Conservation (phyloP, 1,284 basidiomycete genomes). For the Microbotryum lychnidis-dioicae region DNA sequence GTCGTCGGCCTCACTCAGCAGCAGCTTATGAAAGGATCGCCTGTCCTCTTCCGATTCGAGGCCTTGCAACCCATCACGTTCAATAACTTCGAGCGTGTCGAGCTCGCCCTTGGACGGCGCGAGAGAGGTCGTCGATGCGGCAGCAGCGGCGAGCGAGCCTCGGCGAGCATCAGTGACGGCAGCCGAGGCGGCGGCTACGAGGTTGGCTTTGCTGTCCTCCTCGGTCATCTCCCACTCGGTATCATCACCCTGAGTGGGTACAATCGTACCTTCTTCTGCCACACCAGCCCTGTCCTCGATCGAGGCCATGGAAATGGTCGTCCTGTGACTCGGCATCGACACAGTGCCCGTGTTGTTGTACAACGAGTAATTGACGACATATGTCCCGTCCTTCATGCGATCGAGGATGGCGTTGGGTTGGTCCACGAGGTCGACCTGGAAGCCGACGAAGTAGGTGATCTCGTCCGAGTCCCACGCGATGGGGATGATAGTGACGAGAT, state of each 20-base stretch:
- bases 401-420: conserved; percentile 76
- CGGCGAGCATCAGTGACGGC: not conserved
- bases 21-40: conserved; percentile 47
- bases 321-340: conserved; percentile 3
- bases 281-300: conserved; percentile 5
- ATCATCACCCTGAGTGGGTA: too few relatives aligned
- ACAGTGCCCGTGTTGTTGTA: conserved; percentile 11
- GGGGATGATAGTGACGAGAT: conserved; percentile 53
- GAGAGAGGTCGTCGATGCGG: conserved; percentile 30
- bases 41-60: conserved; percentile 22
- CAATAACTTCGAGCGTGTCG: conserved; percentile 42
- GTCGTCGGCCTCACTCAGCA: conserved; percentile 56
- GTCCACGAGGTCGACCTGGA: conserved; percentile 67
- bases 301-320: conserved; percentile 8
- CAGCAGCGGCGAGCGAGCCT: not conserved
- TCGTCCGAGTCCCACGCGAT: conserved; percentile 54
- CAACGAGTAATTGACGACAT: conserved; percentile 35
- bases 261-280: conserved; percentile 3
- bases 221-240: not conserved
- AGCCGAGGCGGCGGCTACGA: not conserved
- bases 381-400: conserved; percentile 47
- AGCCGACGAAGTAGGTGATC: conserved; percentile 79
- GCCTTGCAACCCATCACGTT: not conserved
- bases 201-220: not conserved
- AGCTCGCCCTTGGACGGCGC: conserved; percentile 40